Percentiles rank a stretch among this genome's conserved stretches.
phyloP scores from a whole-genome alignment of 257 asterid species.

The Ilex aquifolium region DNA sequence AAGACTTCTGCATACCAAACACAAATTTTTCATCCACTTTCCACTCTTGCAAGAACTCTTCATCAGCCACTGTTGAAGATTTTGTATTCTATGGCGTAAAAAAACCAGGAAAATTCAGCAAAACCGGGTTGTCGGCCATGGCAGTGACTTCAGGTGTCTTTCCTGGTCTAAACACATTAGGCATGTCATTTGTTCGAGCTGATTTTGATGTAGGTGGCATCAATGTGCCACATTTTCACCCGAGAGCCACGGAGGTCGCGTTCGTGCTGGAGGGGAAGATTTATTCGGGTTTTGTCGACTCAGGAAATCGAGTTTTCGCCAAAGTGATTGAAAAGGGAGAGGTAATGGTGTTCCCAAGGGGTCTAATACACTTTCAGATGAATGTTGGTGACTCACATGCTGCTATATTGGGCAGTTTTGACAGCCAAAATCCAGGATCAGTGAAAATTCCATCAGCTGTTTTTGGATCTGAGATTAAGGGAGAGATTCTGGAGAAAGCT shows the following conservation, averaged over 20 bases:
- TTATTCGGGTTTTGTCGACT: constrained; percentile 71
- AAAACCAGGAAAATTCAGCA: constrained; percentile 25
- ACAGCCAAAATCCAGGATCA: constrained; percentile 74
- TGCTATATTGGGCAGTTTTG: constrained; percentile 59
- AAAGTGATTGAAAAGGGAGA: constrained; percentile 69
- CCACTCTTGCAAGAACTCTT: constrained; percentile 65
- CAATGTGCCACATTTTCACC: constrained; percentile 74
- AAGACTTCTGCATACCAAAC: constrained; percentile 68
- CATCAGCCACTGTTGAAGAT: constrained; percentile 54
- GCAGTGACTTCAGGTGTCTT: constrained; percentile 51
- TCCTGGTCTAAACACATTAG: constrained; percentile 70
- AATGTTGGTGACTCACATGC: constrained; percentile 51
- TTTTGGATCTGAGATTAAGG: constrained; percentile 54
- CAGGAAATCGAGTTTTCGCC: constrained; percentile 50
- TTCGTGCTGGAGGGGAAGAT: constrained; percentile 65
- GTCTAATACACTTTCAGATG: constrained; percentile 75
- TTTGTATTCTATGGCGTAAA: constrained; percentile 52
- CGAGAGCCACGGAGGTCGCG: constrained; percentile 68
- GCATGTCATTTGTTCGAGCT: constrained; percentile 70
- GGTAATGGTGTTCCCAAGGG: constrained; percentile 79
- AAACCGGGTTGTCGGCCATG: constrained; percentile 56
- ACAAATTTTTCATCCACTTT: constrained; percentile 44
- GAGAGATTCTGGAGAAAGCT: constrained; percentile 59
- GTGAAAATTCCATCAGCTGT: constrained; percentile 58
- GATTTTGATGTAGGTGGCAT: constrained; percentile 58